These are phyloP conservation scores for Candida lessepsii DNA, from an alignment of 805 yeast genomes.

Conservation along the genomic window DNA sequence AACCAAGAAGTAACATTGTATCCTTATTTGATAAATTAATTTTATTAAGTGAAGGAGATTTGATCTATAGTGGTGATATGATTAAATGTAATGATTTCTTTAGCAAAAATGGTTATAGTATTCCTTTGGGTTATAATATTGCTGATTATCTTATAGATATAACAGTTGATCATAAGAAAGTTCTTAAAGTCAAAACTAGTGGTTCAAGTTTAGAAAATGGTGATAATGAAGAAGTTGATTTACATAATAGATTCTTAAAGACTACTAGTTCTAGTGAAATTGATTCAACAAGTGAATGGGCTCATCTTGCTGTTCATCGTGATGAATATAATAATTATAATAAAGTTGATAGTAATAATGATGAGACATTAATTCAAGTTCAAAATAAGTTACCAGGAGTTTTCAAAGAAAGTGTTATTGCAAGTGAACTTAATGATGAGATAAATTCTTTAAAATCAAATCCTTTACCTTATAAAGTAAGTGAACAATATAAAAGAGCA, in stretches of 20 bases:
- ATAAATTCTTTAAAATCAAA: constrained; percentile 28
- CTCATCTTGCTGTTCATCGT: constrained; percentile 76
- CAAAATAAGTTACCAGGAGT: constrained; percentile 32
- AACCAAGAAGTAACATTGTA: constrained; percentile 94
- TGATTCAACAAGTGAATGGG: constrained; percentile 80
- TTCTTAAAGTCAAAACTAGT: constrained; percentile 24
- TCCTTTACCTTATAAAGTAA: constrained; percentile 27
- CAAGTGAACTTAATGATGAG: constrained; percentile 39
- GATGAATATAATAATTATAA: constrained; percentile 49
- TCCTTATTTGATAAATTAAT: constrained; percentile 82
- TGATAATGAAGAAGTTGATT: constrained; percentile 20
- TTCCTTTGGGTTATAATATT: constrained; percentile 88
- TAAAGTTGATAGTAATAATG: constrained; percentile 20
- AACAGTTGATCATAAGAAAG: constrained; percentile 61
- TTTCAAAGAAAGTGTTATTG: constrained; percentile 39
- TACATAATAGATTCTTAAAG: constrained; percentile 30
- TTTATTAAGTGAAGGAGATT: constrained; percentile 77
- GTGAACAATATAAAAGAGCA: constrained; percentile 48
- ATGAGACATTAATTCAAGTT: constrained; percentile 22
- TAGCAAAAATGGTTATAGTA: constrained; percentile 66
- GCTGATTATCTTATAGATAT: constrained; percentile 93
- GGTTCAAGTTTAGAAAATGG: constrained; percentile 15
- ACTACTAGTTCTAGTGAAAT: constrained; percentile 29
- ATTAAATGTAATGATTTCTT: constrained; percentile 73
- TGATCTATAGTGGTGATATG: constrained; percentile 88